Conservation (phyloP, 1,284 basidiomycete species). For the Inonotus obliquus region DNA sequence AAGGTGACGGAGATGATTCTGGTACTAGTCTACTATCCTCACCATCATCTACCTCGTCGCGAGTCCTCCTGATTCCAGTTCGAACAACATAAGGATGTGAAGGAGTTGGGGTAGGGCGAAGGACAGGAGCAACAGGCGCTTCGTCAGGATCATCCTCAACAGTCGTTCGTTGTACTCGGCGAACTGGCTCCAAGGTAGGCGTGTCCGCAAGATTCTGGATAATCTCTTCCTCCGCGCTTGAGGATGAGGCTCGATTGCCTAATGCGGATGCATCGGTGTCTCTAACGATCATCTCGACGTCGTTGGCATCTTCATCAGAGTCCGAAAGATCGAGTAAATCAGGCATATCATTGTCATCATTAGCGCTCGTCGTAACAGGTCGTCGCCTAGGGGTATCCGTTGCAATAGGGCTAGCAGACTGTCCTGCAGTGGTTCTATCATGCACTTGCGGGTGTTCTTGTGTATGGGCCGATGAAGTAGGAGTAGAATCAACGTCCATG, state of each 20-base stretch:
- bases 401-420: not conserved
- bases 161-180: not conserved
- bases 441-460: not conserved
- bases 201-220: slow-evolving; percentile 1
- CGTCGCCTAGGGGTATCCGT: not conserved
- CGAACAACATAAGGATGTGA: not conserved
- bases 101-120: not conserved
- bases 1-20: not conserved
- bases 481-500: slow-evolving; percentile 9
- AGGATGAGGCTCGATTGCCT: not conserved
- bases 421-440: not conserved
- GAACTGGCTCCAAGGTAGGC: slow-evolving; percentile 2
- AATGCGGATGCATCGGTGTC: not conserved
- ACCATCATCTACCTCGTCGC: slow-evolving; percentile 4
- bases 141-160: slow-evolving; percentile 7
- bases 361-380: not conserved
- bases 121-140: not conserved
- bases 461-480: not conserved
- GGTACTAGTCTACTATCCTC: too few relatives aligned
- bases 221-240: not conserved
- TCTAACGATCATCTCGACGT: slow-evolving; percentile 14
- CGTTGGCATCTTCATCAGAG: slow-evolving; percentile 11
- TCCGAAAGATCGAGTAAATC: slow-evolving; percentile 13
- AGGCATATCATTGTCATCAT: slow-evolving; percentile 12
- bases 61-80: slow-evolving; percentile 12